A percentile compares a stretch with the other conserved stretches of the same genome.
These are phyloP conservation scores for Sistotremastrum niveocremeum DNA, from an alignment of 768 basidiomycete genomes.

Conservation along the genomic window DNA sequence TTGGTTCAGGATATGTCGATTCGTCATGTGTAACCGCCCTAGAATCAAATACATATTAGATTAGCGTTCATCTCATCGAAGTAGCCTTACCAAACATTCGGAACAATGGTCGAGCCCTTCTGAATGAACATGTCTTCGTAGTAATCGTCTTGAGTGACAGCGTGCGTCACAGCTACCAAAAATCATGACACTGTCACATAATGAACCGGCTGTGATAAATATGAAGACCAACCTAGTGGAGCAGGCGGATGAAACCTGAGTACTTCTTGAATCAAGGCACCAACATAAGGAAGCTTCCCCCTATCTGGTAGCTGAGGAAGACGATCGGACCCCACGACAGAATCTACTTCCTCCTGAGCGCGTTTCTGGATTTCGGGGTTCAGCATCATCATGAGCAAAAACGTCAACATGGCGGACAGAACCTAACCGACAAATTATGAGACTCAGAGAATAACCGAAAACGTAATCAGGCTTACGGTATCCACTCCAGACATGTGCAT, in stretches of 20 bases:
- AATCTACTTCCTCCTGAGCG: constrained; percentile 10
- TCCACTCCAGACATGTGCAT: constrained; percentile 7
- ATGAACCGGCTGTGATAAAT: neutral
- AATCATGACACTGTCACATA: neutral
- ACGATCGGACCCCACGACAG: constrained; percentile 6
- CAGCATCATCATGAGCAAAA: constrained; percentile 8
- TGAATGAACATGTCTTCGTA: constrained; percentile 2
- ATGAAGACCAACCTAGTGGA: neutral
- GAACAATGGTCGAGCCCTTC: constrained; percentile 1
- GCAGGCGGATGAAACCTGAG: constrained; percentile 1
- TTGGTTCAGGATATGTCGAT: constrained; percentile 12
- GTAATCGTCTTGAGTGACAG: constrained; percentile 1
- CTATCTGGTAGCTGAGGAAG: constrained; percentile 1
- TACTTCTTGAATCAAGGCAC: constrained; percentile 1
- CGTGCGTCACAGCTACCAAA: constrained; percentile 1
- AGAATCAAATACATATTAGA: neutral
- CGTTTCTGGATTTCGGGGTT: constrained; percentile 9
- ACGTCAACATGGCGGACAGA: constrained; percentile 6
- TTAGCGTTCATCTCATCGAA: too few species aligned
- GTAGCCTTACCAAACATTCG: constrained; percentile 1
- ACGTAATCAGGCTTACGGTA: constrained; percentile 6
- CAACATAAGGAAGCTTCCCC: constrained; percentile 3
- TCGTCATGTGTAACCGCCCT: constrained; percentile 22
- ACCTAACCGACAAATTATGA: neutral
- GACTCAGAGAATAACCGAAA: neutral